Evolutionary conservation across 352 stramenopile species (phyloP), one percentile per base, ranked within the genome.

Genomic region (Thalassiosira oceanica): DNA sequence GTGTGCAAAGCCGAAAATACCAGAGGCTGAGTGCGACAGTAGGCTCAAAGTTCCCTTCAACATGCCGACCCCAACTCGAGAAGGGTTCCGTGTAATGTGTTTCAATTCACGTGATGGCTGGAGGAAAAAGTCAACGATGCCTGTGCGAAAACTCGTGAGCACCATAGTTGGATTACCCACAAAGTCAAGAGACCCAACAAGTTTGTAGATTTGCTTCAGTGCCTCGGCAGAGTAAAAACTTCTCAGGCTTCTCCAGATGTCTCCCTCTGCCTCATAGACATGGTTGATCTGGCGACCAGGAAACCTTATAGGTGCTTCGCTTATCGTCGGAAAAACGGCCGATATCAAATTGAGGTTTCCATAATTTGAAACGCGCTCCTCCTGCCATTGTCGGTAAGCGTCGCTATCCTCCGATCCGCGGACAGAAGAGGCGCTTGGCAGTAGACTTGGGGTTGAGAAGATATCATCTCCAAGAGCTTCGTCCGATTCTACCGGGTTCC

Each of bases 121-220:
- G 13, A 87, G 36, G 21, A 92, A 74, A 18, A 92, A 87, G 49
- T 92, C 86, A 39, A 68, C 55, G 13, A 91, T 70, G n/a, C 86
- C 86, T 58, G 76, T 85, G 20, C 80, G 54, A 51, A 92, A 87
- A 11, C 73, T 87, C 50, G 56, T 89, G 23, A 92, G 48, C 2
- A 91, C 50, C 63, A 86, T 88, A 13, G 72, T 87, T 28, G 83
- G 86, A 63, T 92, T 92, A n/a, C 86, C 86, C 49, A 92, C 73
- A 61, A 91, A 89, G 60, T 92, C 85, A 7, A 92, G 44, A 11
- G 85, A 90, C n/a, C 85, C 85, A 39, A 90, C 70, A 37, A 92
- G 85, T 49, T 90, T 90, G 44, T 91, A 90, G 11, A 92, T 74
- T 62, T 92, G 86, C 27, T 72, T 81, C 28, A 92, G 43, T 2